A percentile compares a stretch with the other conserved stretches of the same genome.
Conservation (phyloP, 23 red algal species). For the Chondrus crispus region DNA sequence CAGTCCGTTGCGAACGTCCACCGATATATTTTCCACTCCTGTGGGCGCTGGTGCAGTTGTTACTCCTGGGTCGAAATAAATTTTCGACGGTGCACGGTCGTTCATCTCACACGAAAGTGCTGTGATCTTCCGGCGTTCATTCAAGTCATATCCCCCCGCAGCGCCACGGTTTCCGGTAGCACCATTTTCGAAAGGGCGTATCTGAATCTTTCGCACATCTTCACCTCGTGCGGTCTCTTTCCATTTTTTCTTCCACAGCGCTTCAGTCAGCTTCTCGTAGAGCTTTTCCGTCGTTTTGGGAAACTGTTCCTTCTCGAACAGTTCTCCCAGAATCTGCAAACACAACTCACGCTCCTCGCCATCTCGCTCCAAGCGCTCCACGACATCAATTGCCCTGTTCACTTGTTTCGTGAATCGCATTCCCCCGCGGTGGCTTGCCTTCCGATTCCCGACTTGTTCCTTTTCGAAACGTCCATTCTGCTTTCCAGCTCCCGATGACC, state of each 20-base stretch:
- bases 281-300: neutral
- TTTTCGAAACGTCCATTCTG: neutral
- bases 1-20: too few relatives aligned
- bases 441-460: neutral
- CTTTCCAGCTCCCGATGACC: neutral
- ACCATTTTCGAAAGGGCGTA: too few relatives aligned
- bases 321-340: slow-evolving; percentile 12
- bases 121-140: too few relatives aligned
- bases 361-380: slow-evolving; percentile 4
- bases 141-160: too few relatives aligned
- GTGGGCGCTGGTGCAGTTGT: too few relatives aligned
- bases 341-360: slow-evolving; percentile 8
- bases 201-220: too few relatives aligned
- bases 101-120: too few relatives aligned
- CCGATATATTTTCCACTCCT: too few relatives aligned
- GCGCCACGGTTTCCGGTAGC: too few relatives aligned
- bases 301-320: slow-evolving; percentile 22
- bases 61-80: too few relatives aligned
- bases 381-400: neutral
- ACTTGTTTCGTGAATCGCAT: neutral
- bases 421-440: neutral
- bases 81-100: too few relatives aligned
- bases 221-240: too few relatives aligned
- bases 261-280: neutral
- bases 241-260: neutral